Conservation (phyloP, 139 green algal genomes). For the Chlorella sp. region DNA sequence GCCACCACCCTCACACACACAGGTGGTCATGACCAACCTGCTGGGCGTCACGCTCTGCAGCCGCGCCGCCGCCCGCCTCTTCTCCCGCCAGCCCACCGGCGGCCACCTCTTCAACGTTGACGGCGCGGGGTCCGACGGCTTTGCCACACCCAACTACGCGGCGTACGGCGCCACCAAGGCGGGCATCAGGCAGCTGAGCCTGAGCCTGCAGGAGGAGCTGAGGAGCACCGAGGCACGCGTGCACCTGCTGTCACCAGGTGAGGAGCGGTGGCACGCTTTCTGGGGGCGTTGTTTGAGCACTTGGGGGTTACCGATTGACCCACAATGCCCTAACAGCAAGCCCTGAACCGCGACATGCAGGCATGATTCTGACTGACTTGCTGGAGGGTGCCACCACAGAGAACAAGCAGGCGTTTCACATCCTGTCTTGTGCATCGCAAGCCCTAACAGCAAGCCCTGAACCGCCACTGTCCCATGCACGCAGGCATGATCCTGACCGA, state of each 20-base stretch:
- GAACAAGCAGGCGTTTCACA: slow-evolving; percentile 85
- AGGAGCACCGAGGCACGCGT: slow-evolving; percentile 5
- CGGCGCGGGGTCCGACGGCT: slow-evolving; percentile 60
- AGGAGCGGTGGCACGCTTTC: too few relatives aligned
- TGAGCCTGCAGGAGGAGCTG: slow-evolving; percentile 46
- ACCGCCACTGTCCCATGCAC: background rate
- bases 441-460: slow-evolving; percentile 30
- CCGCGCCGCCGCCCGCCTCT: slow-evolving; percentile 24
- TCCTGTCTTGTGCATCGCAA: slow-evolving; percentile 52
- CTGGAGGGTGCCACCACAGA: slow-evolving; percentile 56
- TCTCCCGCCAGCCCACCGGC: slow-evolving; percentile 11
- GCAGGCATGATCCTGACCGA: slow-evolving; percentile 84
- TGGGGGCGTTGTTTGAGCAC: too few relatives aligned
- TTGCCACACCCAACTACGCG: slow-evolving; percentile 69
- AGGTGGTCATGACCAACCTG: slow-evolving; percentile 83
- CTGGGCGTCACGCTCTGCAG: slow-evolving; percentile 69
- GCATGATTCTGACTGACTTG: slow-evolving; percentile 85
- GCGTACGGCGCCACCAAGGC: slow-evolving; percentile 83
- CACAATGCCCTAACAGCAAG: slow-evolving; percentile 43
- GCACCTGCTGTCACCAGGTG: slow-evolving; percentile 22
- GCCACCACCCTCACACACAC: background rate
- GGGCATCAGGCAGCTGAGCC: slow-evolving; percentile 63
- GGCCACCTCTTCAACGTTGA: slow-evolving; percentile 93
- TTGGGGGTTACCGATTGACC: too few relatives aligned
- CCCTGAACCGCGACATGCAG: slow-evolving; percentile 8